Evolutionary conservation across 345 rosid species (phyloP).

Genomic region (Eucalyptus coolabah): DNA sequence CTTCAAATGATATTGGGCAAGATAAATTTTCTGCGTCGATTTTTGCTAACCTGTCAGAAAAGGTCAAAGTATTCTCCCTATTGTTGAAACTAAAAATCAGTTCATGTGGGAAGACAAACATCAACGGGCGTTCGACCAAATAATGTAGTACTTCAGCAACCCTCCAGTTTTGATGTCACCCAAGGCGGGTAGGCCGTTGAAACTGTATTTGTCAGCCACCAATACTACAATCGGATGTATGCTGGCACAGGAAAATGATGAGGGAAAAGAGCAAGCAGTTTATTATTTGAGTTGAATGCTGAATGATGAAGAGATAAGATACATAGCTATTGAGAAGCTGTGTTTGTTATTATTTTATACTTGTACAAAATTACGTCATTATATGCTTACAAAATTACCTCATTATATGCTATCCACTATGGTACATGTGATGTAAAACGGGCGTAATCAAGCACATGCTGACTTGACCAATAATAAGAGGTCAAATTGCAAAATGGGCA

Average conservation of each 20-base stretch:
- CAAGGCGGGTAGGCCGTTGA: background rate
- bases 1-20: background rate
- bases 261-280: background rate
- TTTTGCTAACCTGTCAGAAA: background rate
- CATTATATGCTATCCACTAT: background rate
- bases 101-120: too few relatives aligned
- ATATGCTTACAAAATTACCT: too few relatives aligned
- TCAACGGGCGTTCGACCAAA: background rate
- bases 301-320: background rate
- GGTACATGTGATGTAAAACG: too few relatives aligned
- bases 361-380: background rate
- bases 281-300: background rate
- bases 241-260: background rate
- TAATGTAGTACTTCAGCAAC: background rate
- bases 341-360: background rate
- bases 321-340: rapidly evolving
- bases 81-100: background rate
- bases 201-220: rapidly evolving
- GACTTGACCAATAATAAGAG: too few relatives aligned
- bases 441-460: too few relatives aligned
- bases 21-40: background rate
- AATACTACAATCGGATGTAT: background rate
- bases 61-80: rapidly evolving
- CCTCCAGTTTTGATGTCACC: background rate
- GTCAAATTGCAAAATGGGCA: too few relatives aligned